Evolutionary conservation across 306 rosid species (phyloP).

Genomic region (Cicer arietinum): DNA sequence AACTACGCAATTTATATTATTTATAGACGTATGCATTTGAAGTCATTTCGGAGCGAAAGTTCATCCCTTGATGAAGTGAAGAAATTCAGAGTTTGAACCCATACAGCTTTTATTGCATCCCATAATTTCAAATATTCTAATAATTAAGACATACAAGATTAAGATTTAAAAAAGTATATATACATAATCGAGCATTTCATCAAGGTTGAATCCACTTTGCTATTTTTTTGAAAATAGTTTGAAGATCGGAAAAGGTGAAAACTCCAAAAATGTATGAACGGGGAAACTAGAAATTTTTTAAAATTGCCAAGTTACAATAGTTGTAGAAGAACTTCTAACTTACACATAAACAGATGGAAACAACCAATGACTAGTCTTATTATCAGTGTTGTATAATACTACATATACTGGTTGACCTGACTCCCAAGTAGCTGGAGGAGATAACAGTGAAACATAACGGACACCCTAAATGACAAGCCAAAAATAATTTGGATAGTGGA

Average conservation of each 20-base stretch:
- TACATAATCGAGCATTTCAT: background rate
- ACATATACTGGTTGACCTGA: background rate
- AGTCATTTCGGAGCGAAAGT: no score
- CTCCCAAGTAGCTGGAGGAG: conserved; percentile 28
- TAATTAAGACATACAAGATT: background rate
- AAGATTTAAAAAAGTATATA: background rate
- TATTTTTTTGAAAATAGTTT: background rate
- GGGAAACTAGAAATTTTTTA: background rate
- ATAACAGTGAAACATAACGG: background rate
- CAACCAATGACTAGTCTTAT: background rate
- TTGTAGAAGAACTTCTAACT: background rate
- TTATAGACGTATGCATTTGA: no score
- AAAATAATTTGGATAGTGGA: conserved; percentile 15
- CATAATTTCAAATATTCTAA: background rate
- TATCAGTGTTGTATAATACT: background rate
- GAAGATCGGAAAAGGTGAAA: background rate
- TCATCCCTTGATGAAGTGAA: no score
- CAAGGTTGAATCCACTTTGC: background rate
- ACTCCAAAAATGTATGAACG: background rate
- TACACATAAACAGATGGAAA: background rate
- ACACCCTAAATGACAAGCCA: conserved; percentile 5
- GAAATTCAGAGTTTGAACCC: background rate
- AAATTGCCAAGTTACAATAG: conserved; percentile 1
- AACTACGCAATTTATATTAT: no score
- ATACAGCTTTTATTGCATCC: background rate